Base-by-base conservation (phyloP, 768 basidiomycete species). In the Tubosaeta brunneosetosa region DNA sequence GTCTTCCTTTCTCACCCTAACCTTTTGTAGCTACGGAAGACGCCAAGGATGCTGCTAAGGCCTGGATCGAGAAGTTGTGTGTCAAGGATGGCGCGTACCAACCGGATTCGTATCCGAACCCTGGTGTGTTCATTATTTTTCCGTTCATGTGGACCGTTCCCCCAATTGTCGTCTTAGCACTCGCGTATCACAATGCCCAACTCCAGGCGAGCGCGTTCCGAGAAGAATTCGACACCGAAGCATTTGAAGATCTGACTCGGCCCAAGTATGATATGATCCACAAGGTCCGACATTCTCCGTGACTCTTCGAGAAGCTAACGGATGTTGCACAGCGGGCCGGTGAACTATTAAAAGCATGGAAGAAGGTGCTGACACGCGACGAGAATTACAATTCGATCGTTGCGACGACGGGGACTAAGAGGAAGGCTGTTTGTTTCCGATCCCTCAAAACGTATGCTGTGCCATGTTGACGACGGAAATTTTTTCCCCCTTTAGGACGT, bases 181-280 rank as follows among this genome's bases (percentile, higher is more conserved):
- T 97, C 49, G 86, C 86, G 12, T 92, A 82, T 59, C 91, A 94
- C 65, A 93, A 94, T 67, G 88, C 83, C 17, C 89, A 94, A 62
- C 78, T 98, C 8, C 85, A 97, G 70, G 91, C 95, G 8, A 85
- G 83, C 49, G 97, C 97, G 0, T 94, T 98, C 71, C 84, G 89
- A 47, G 91, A 97, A 64, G 83, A 93, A 53, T 97, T 86, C 57
- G 84, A 95, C 64, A 74, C 79, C 1, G 81, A 83, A 51, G 71
- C 81, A 0, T 91, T 91, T 55, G 85, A 89, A 56, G 95, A 99
- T 69, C 71, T 85, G 59, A 93, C 94, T 0, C 66, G 78, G 53
- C 94, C 94, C 4, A 85, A 88, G 60, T 72, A 82, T 44, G 81
- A 84, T 52, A 77, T 79, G 65, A 92, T 97, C 50, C 87, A 91